phyloP scores from a whole-genome alignment of 73 alveolate species.

The Tetrahymena elliotti region DNA sequence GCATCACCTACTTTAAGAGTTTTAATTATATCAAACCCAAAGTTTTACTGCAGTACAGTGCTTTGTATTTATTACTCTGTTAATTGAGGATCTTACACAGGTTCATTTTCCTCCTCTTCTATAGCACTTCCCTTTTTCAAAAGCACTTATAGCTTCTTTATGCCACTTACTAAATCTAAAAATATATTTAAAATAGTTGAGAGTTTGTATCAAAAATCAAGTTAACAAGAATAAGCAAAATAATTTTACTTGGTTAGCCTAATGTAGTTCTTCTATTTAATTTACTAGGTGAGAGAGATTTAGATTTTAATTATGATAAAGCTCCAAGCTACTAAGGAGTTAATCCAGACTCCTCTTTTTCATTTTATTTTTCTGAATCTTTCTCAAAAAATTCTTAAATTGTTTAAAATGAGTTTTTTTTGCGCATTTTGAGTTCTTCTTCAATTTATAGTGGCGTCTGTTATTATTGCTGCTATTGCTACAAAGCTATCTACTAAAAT shows the following conservation, averaged over 20 bases:
- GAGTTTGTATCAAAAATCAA: too few relatives aligned
- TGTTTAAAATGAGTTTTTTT: not conserved
- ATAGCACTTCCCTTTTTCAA: not conserved
- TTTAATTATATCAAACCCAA: slow-evolving; percentile 48
- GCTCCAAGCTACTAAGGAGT: not conserved
- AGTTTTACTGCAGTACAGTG: not conserved
- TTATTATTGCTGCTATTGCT: not conserved
- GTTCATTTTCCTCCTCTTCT: not conserved
- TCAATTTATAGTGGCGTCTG: not conserved
- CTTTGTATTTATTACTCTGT: not conserved
- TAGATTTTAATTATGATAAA: not conserved
- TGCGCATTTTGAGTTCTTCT: not conserved
- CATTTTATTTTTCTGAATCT: not conserved
- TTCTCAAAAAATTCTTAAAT: not conserved
- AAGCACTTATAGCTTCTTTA: not conserved
- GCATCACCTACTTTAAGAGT: slow-evolving; percentile 71
- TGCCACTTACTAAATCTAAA: not conserved
- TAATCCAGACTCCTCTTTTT: not conserved
- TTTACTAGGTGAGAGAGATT: not conserved
- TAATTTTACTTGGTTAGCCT: not conserved
- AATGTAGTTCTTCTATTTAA: not conserved
- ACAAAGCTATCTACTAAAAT: not conserved
- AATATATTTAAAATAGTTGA: not conserved
- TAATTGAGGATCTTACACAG: not conserved
- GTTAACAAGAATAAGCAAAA: too few relatives aligned